Percentiles rank a stretch among this genome's conserved stretches.
Evolutionary conservation across 768 basidiomycete genomes (phyloP).

Genomic region (Omphalotus guepiniiformis): DNA sequence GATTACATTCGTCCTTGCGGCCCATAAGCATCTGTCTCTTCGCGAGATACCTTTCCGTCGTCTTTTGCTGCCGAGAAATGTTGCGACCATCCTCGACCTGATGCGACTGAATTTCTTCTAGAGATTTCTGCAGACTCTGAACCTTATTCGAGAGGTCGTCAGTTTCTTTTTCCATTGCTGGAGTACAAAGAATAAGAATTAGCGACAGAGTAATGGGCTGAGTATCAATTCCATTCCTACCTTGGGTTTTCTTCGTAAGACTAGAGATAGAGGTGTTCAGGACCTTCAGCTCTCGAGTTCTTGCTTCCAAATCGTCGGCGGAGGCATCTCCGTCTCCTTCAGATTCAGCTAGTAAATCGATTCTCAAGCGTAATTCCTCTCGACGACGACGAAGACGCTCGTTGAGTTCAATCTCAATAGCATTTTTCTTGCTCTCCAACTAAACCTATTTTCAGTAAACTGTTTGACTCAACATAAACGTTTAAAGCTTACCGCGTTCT

Average conservation of each 20-base stretch:
- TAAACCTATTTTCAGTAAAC: slow-evolving; percentile 22
- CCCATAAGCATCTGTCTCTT: slow-evolving; percentile 82
- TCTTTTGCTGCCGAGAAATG: slow-evolving; percentile 92
- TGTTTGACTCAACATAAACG: slow-evolving; percentile 6
- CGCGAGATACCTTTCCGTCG: slow-evolving; percentile 88
- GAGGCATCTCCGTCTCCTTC: slow-evolving; percentile 52
- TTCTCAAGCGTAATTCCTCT: slow-evolving; percentile 70
- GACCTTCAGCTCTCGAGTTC: slow-evolving; percentile 62
- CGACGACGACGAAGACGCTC: slow-evolving; percentile 79
- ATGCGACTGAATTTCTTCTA: slow-evolving; percentile 77
- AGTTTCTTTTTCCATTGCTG: slow-evolving; percentile 71
- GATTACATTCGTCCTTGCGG: slow-evolving; percentile 91
- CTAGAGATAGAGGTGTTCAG: slow-evolving; percentile 65
- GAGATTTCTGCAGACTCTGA: slow-evolving; percentile 56
- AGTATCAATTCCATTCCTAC: slow-evolving; percentile 38
- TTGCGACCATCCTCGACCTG: slow-evolving; percentile 84
- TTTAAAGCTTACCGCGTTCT: slow-evolving; percentile 58
- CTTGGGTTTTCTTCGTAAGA: slow-evolving; percentile 60
- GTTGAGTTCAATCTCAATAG: slow-evolving; percentile 88
- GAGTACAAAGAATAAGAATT: neutral
- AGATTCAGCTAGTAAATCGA: slow-evolving; percentile 71
- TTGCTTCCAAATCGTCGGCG: slow-evolving; percentile 62
- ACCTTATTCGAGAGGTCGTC: slow-evolving; percentile 58
- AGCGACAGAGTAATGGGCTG: neutral
- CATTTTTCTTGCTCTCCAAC: slow-evolving; percentile 73